Evolutionary conservation across 2,329 filamentous ascomycete species (phyloP).

Genomic region (Verticillium nonalfalfae): DNA sequence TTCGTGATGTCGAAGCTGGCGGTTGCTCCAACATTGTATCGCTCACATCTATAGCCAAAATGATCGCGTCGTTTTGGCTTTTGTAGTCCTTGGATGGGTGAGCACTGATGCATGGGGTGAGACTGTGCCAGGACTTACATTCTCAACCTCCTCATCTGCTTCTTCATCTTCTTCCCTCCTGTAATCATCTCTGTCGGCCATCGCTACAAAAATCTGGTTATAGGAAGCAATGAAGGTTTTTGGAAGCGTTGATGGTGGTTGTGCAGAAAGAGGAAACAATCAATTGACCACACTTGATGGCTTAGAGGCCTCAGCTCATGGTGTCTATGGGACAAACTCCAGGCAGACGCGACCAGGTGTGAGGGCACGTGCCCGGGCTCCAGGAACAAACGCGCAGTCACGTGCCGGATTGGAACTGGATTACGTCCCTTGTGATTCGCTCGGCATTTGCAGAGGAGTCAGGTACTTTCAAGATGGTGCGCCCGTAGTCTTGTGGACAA

Average conservation of each 20-base stretch:
- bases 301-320: background rate
- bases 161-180: slow-evolving; percentile 58
- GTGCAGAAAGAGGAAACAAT: background rate
- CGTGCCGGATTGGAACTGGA: background rate
- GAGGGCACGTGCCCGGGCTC: background rate
- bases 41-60: slow-evolving; percentile 92
- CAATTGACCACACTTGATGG: background rate
- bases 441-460: background rate
- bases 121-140: slow-evolving; percentile 44
- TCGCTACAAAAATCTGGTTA: slow-evolving; percentile 4
- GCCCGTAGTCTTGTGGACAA: background rate
- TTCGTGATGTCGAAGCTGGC: slow-evolving; percentile 60
- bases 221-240: background rate
- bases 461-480: background rate
- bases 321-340: background rate
- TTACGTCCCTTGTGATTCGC: background rate
- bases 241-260: background rate
- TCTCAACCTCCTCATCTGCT: slow-evolving; percentile 48
- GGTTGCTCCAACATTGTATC: slow-evolving; percentile 74
- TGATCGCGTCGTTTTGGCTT: slow-evolving; percentile 91
- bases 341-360: slow-evolving; percentile 6
- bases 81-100: slow-evolving; percentile 64
- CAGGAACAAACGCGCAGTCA: background rate
- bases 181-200: slow-evolving; percentile 36
- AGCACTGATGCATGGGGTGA: background rate